These are phyloP conservation scores for Yamadazyma tumulicola DNA, from an alignment of 805 yeast species.

Conservation along the genomic window DNA sequence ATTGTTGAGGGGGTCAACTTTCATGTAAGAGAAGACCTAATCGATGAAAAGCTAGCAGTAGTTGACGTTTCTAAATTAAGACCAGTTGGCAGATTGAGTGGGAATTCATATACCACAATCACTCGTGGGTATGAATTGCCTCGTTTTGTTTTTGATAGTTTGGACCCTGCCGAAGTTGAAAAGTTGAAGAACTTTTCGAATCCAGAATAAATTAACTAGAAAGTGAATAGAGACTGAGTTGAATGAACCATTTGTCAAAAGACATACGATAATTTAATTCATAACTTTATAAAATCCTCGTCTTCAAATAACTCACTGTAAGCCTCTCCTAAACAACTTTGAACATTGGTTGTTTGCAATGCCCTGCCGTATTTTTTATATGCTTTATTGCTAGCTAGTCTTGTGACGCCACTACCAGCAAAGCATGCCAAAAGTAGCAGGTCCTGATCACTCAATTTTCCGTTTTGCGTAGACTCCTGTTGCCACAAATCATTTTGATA, in stretches of 20 bases:
- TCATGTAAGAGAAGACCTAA: conserved; percentile 54
- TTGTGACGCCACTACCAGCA: conserved; percentile 67
- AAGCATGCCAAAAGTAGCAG: conserved; percentile 54
- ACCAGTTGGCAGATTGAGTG: conserved; percentile 54
- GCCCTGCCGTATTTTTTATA: conserved; percentile 64
- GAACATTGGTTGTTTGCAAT: conserved; percentile 83
- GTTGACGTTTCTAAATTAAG: conserved; percentile 46
- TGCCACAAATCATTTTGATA: conserved; percentile 59
- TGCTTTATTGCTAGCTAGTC: conserved; percentile 64
- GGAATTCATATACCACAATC: conserved; percentile 43
- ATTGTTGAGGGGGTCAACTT: conserved; percentile 56
- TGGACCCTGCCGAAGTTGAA: not conserved
- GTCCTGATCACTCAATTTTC: conserved; percentile 25
- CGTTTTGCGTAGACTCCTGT: conserved; percentile 10
- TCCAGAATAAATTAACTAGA: not conserved
- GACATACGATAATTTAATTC: not conserved
- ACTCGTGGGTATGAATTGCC: conserved; percentile 44
- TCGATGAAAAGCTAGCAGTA: conserved; percentile 34
- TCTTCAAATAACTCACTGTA: conserved; percentile 46
- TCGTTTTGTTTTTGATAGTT: conserved; percentile 36
- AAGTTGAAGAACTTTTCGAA: not conserved
- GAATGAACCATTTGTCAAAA: not conserved
- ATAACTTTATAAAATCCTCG: conserved; percentile 15
- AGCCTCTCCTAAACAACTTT: conserved; percentile 61
- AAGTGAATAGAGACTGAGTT: conserved; percentile 1